phyloP scores from a whole-genome alignment of 441 rosid species.

The Heliophila coronopifolia region DNA sequence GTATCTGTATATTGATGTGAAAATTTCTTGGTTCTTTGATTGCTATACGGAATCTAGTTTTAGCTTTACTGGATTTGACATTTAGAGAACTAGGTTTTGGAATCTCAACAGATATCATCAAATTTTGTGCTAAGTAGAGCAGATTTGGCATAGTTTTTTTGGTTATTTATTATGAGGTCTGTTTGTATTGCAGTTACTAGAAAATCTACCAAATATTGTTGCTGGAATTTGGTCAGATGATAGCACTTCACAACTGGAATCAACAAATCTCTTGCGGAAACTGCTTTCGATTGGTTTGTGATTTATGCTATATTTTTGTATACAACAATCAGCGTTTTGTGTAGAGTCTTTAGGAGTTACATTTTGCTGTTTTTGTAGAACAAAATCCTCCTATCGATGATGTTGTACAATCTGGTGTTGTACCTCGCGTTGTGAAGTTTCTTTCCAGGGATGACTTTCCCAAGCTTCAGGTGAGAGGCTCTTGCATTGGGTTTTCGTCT shows the following conservation, averaged over 20 bases:
- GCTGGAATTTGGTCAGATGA: constrained; percentile 42
- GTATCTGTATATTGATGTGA: no score
- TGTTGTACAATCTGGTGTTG: constrained; percentile 47
- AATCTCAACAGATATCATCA: no score
- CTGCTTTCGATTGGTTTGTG: constrained; percentile 44
- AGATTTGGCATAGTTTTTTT: no score
- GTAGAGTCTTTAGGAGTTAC: no score
- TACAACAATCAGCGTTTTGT: no score
- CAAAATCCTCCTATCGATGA: constrained; percentile 45
- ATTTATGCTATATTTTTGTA: not conserved
- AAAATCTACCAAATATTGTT: constrained; percentile 37
- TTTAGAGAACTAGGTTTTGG: no score
- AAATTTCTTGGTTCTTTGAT: no score
- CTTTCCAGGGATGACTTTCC: constrained; percentile 43
- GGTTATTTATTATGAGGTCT: not conserved
- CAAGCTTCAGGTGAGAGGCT: constrained; percentile 46
- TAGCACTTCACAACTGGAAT: constrained; percentile 34
- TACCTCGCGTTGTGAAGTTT: constrained; percentile 48
- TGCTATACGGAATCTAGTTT: no score
- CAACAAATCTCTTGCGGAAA: constrained; percentile 42
- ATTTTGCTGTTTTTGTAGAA: constrained; percentile 22
- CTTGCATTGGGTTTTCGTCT: no score
- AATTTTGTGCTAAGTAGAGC: no score
- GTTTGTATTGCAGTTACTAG: constrained; percentile 34
- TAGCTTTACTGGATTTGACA: no score